Percentiles rank a stretch among this genome's conserved stretches.
Conservation (phyloP, 1,139 yeast species). For the Pichia terricola region DNA sequence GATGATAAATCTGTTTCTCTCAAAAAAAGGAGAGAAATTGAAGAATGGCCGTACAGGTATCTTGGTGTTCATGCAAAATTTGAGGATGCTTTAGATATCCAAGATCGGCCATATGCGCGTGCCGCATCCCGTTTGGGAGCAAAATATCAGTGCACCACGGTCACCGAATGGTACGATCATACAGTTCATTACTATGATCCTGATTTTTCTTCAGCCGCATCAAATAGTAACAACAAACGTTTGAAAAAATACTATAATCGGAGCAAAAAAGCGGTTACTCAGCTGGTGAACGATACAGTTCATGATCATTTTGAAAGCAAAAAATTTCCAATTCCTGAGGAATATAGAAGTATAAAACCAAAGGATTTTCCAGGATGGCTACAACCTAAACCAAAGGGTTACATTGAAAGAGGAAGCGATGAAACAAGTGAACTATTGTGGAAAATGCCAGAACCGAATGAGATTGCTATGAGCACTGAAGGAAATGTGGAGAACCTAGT, state of each 20-base stretch:
- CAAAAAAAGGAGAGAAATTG: constrained; percentile 40
- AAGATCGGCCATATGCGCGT: constrained; percentile 75
- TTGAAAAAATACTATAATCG: constrained; percentile 14
- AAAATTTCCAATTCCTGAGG: constrained; percentile 39
- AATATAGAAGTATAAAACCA: constrained; percentile 32
- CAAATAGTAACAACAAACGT: constrained; percentile 9
- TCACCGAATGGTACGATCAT: constrained; percentile 60
- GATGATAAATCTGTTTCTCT: constrained; percentile 35
- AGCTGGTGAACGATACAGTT: constrained; percentile 11
- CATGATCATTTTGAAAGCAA: constrained; percentile 16
- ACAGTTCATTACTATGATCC: constrained; percentile 61
- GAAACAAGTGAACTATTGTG: constrained; percentile 64
- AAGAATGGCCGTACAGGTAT: constrained; percentile 78
- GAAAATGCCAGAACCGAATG: constrained; percentile 32
- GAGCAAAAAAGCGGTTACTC: constrained; percentile 14
- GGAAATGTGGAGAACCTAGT: constrained; percentile 24
- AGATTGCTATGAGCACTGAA: constrained; percentile 18
- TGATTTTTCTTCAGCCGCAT: constrained; percentile 1
- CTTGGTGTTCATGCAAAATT: constrained; percentile 68
- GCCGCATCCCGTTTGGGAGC: constrained; percentile 74
- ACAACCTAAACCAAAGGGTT: constrained; percentile 71
- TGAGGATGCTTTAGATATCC: constrained; percentile 72
- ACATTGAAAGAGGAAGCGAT: constrained; percentile 78
- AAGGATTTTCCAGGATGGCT: constrained; percentile 63
- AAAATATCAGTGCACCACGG: constrained; percentile 58